These are phyloP conservation scores for Xerocomus potaroensis DNA, from an alignment of 768 basidiomycete genomes.

Conservation along the genomic window DNA sequence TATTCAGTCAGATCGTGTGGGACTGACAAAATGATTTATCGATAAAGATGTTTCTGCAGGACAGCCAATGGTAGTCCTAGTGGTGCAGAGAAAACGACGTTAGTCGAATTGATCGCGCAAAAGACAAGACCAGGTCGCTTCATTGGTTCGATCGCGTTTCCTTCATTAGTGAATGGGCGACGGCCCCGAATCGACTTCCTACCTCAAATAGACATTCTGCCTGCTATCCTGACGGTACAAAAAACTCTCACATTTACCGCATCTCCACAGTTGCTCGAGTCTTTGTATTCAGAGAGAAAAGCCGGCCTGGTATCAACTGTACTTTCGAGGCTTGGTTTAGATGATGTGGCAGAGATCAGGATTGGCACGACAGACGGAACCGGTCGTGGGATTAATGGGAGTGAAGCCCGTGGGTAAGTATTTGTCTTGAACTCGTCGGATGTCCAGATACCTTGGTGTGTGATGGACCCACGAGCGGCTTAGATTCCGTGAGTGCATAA, in stretches of 20 bases:
- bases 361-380: slow-evolving; percentile 67
- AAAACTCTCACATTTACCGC: slow-evolving; percentile 86
- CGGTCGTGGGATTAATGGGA: slow-evolving; percentile 82
- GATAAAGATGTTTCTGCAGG: too few species aligned
- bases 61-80: slow-evolving; percentile 95
- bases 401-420: slow-evolving; percentile 90
- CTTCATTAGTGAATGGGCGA: slow-evolving; percentile 30
- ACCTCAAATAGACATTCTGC: slow-evolving; percentile 81
- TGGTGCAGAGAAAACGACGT: slow-evolving; percentile 89
- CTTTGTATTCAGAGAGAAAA: slow-evolving; percentile 58
- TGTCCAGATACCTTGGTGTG: slow-evolving; percentile 80
- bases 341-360: slow-evolving; percentile 59
- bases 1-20: too few species aligned
- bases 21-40: too few species aligned
- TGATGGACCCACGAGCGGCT: slow-evolving; percentile 80
- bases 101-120: slow-evolving; percentile 86
- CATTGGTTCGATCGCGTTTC: slow-evolving; percentile 62
- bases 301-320: slow-evolving; percentile 61
- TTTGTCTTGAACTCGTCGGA: slow-evolving; percentile 85
- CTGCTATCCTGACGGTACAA: slow-evolving; percentile 68
- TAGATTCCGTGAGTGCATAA: slow-evolving; percentile 86
- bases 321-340: slow-evolving; percentile 75
- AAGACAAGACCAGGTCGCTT: slow-evolving; percentile 71
- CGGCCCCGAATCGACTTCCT: slow-evolving; percentile 75
- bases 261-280: slow-evolving; percentile 76